phyloP scores from a whole-genome alignment of 768 basidiomycete genomes.

The Psilocybe subaeruginosa region DNA sequence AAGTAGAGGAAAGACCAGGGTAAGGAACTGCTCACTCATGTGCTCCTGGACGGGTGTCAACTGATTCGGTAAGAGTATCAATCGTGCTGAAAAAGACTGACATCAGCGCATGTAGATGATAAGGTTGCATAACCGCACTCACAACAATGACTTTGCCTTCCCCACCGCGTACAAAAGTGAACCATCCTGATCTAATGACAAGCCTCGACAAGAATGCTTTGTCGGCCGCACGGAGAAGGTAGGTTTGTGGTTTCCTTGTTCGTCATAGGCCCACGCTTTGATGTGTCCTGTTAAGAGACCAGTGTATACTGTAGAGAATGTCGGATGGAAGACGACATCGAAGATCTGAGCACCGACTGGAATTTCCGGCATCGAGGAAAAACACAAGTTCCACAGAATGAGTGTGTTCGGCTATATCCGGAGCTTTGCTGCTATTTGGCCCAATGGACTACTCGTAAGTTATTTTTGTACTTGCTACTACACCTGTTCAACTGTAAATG shows the following conservation, averaged over 20 bases:
- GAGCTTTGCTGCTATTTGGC: slow-evolving; percentile 20
- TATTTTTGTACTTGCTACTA: background rate
- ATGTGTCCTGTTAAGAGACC: slow-evolving; percentile 83
- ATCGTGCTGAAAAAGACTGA: slow-evolving; percentile 50
- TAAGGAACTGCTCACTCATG: slow-evolving; percentile 70
- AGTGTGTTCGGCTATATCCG: slow-evolving; percentile 19
- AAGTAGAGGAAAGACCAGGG: background rate
- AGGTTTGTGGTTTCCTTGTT: slow-evolving; percentile 59
- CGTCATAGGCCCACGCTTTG: slow-evolving; percentile 81
- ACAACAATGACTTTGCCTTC: slow-evolving; percentile 83
- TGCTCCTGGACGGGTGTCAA: slow-evolving; percentile 50
- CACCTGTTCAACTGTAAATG: background rate
- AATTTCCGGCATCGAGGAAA: slow-evolving; percentile 57
- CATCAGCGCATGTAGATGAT: slow-evolving; percentile 8
- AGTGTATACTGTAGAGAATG: slow-evolving; percentile 67
- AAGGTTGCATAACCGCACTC: slow-evolving; percentile 31
- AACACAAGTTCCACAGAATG: slow-evolving; percentile 5
- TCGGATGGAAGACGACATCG: slow-evolving; percentile 88
- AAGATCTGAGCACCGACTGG: slow-evolving; percentile 80
- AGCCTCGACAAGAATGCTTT: slow-evolving; percentile 81
- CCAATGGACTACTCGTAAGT: slow-evolving; percentile 2
- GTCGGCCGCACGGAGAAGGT: slow-evolving; percentile 72
- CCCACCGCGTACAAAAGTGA: slow-evolving; percentile 74
- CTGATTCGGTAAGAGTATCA: slow-evolving; percentile 61
- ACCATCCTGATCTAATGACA: slow-evolving; percentile 72